Evolutionary conservation across 352 stramenopile genomes (phyloP).

Genomic region (Phytophthora hybrid): DNA sequence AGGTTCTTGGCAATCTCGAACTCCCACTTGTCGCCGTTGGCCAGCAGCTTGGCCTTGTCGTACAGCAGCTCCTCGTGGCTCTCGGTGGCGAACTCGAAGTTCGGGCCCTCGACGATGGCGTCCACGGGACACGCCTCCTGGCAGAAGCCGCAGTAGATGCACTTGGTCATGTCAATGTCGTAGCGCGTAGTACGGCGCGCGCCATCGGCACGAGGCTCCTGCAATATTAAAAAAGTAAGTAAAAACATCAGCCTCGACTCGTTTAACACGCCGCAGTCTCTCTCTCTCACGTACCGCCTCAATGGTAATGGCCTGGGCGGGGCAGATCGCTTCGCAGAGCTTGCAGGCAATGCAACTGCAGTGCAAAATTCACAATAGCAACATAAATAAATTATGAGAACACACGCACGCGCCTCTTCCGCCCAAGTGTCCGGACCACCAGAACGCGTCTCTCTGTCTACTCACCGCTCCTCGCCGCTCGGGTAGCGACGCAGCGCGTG

Average conservation of each 20-base stretch:
- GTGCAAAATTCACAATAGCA: conserved; percentile 1
- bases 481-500: conserved; percentile 98
- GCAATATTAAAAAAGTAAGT: conserved; percentile 6
- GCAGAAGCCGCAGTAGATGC: conserved; percentile 99
- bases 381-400: conserved; percentile 17
- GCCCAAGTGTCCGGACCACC: conserved; percentile 15
- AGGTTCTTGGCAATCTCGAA: conserved; percentile 99
- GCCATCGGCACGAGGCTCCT: conserved; percentile 97
- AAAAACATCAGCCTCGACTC: conserved; percentile 8
- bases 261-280: conserved; percentile 11
- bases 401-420: conserved; percentile 13
- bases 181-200: conserved; percentile 99
- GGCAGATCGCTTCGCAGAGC: conserved; percentile 99
- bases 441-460: conserved; percentile 16
- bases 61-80: conserved; percentile 99
- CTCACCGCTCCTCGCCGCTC: conserved; percentile 97
- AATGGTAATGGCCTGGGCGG: conserved; percentile 99
- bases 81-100: conserved; percentile 99
- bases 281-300: conserved; percentile 81
- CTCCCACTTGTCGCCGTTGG: conserved; percentile 99
- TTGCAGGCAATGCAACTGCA: conserved; percentile 99
- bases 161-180: conserved; percentile 99
- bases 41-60: conserved; percentile 99
- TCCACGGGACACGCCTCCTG: conserved; percentile 98
- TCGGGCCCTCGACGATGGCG: conserved; percentile 99